Conservation (phyloP, 495 filamentous ascomycete genomes). For the Neurospora sp. region DNA sequence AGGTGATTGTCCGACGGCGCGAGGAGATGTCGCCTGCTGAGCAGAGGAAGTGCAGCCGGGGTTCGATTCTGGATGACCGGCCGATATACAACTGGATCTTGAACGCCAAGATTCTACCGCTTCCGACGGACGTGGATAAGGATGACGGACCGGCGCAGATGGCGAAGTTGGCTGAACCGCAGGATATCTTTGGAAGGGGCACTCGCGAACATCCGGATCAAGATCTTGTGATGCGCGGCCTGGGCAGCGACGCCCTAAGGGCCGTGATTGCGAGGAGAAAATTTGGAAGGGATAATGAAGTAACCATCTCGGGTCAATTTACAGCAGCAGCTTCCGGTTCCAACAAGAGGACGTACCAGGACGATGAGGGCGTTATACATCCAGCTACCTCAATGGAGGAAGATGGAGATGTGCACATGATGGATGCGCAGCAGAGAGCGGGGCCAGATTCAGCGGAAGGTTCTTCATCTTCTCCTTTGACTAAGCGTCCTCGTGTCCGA, state of each 20-base stretch:
- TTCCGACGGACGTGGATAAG: constrained; percentile 32
- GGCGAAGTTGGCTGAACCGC: constrained; percentile 40
- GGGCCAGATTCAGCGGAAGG: neutral
- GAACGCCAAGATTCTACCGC: constrained; percentile 54
- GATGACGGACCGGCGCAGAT: constrained; percentile 39
- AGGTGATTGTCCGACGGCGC: constrained; percentile 65
- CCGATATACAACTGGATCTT: constrained; percentile 72
- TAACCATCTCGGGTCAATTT: neutral
- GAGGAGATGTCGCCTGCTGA: constrained; percentile 72
- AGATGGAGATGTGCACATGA: neutral
- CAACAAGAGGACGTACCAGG: neutral
- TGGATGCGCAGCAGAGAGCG: neutral
- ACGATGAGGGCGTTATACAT: neutral
- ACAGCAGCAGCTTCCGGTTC: neutral
- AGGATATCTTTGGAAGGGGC: constrained; percentile 50
- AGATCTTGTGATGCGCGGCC: constrained; percentile 17
- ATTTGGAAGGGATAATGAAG: neutral
- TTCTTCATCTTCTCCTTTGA: neutral
- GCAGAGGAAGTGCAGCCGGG: constrained; percentile 45
- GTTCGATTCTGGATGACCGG: constrained; percentile 57
- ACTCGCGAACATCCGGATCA: constrained; percentile 24
- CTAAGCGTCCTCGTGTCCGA: constrained; percentile 4
- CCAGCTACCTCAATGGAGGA: neutral
- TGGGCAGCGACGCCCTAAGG: neutral
- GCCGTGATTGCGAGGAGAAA: neutral